Evolutionary conservation across 2,329 filamentous ascomycete genomes (phyloP), one percentile per base, ranked within the genome.

Genomic region (Neonectria magnoliae): DNA sequence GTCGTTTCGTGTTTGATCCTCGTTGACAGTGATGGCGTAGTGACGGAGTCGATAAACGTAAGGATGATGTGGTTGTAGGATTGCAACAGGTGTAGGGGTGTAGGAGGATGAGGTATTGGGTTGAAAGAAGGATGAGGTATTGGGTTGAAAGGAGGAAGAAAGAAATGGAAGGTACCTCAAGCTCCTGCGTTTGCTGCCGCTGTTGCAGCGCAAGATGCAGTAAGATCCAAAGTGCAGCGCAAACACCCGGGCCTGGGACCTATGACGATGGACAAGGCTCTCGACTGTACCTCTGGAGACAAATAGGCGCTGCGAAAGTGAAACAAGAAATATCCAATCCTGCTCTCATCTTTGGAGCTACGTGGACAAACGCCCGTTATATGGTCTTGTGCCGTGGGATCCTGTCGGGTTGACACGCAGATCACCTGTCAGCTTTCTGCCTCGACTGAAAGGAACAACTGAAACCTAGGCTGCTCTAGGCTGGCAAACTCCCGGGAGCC

Each of bases 381-480:
- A 63, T 55, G 60, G 9, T 57, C 60, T 50, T 36, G 31, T 36
- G 51, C 47, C 10, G n/a, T 27, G 29, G 45, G 45, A 50, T 50
- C n/a, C 25, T 31, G n/a, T n/a, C 31, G 47, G 27, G 4, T 22
- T 50, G 47, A 31, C n/a, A n/a, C 47, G 25, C n/a, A 41, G 10
- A 51, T 63, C 51, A 42, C 50, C 48, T 22, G 44, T 42, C 42
- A 36, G 42, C 36, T 48, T 47, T 18, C 16, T 50, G 9, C 47
- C 47, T 50, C 47, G 18, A 14, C 33, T 16, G 42, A 25, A 25
- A 45, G 27, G 38, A 33, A 45, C 18, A 57, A 51, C 25, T 57
- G 60, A 62, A 48, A 45, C 54, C n/a, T 54, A 38, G 31, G 22
- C 36, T 38, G 41, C 41, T 42, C 22, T 57, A 33, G 59, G 50